phyloP scores from a whole-genome alignment of 345 rosid species.

The Gossypium stocksii region DNA sequence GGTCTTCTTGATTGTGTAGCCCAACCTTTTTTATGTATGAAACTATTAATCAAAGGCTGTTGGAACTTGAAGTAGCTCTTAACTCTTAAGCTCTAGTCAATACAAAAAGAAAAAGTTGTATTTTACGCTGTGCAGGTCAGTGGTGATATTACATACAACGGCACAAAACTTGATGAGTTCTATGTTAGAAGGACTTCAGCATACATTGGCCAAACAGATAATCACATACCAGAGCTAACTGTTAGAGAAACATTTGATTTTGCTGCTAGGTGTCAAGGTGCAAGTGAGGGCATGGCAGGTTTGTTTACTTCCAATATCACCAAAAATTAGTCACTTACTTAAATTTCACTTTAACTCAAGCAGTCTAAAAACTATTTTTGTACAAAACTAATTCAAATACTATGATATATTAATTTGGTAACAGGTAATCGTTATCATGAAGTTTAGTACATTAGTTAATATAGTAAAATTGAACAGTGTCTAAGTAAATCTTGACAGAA shows the following conservation, averaged over 20 bases:
- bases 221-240: constrained; percentile 81
- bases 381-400: background rate
- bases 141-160: constrained; percentile 80
- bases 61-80: background rate
- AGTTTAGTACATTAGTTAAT: background rate
- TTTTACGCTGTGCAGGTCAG: constrained; percentile 35
- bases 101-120: background rate
- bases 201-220: constrained; percentile 86
- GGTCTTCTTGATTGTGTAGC: background rate
- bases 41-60: background rate
- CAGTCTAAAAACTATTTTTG: background rate
- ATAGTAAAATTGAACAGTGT: too few species aligned
- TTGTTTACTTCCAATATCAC: constrained; percentile 6
- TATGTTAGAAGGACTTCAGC: constrained; percentile 81
- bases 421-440: background rate
- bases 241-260: constrained; percentile 96
- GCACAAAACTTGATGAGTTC: constrained; percentile 57
- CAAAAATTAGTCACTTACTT: background rate
- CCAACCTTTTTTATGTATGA: background rate
- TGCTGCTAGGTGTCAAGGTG: constrained; percentile 91
- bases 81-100: background rate
- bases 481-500: too few species aligned
- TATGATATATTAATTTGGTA: background rate
- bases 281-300: constrained; percentile 82
- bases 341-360: background rate